phyloP scores from a whole-genome alignment of 2,329 filamentous ascomycete species.

The Aspergillus sojae region DNA sequence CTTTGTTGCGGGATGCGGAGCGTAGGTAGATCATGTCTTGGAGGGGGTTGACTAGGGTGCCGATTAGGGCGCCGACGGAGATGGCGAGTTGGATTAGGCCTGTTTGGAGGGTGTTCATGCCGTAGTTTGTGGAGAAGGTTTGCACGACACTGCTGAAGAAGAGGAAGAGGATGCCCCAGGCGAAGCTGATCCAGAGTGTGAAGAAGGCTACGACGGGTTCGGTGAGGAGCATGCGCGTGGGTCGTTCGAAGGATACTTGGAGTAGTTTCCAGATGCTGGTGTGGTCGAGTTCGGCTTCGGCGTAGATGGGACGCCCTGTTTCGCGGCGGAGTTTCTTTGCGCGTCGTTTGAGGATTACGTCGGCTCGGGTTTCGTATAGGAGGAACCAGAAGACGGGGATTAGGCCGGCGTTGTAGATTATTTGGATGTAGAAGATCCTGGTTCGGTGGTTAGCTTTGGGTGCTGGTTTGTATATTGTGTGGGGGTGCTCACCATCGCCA shows the following conservation, averaged over 20 bases:
- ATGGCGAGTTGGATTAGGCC: conserved; percentile 47
- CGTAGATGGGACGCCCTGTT: conserved; percentile 35
- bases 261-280: conserved; percentile 30
- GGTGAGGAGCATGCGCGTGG: conserved; percentile 43
- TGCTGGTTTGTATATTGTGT: too few species aligned
- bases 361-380: conserved; percentile 46
- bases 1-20: conserved; percentile 30
- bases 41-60: conserved; percentile 43
- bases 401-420: conserved; percentile 46
- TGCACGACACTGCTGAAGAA: conserved; percentile 47
- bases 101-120: conserved; percentile 37
- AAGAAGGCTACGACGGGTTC: conserved; percentile 48
- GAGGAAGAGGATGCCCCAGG: conserved; percentile 48
- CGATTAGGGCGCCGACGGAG: conserved; percentile 46
- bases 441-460: too few species aligned
- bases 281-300: conserved; percentile 27
- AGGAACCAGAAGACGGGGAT: conserved; percentile 46
- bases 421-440: conserved; percentile 47
- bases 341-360: conserved; percentile 45
- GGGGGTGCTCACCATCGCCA: conserved; percentile 41
- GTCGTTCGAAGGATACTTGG: conserved; percentile 45
- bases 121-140: conserved; percentile 43
- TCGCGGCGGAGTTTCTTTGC: conserved; percentile 43
- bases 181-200: conserved; percentile 49
- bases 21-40: conserved; percentile 37